Evolutionary conservation across 1,284 basidiomycete genomes (phyloP).

Genomic region (Malassezia yamatoensis): DNA sequence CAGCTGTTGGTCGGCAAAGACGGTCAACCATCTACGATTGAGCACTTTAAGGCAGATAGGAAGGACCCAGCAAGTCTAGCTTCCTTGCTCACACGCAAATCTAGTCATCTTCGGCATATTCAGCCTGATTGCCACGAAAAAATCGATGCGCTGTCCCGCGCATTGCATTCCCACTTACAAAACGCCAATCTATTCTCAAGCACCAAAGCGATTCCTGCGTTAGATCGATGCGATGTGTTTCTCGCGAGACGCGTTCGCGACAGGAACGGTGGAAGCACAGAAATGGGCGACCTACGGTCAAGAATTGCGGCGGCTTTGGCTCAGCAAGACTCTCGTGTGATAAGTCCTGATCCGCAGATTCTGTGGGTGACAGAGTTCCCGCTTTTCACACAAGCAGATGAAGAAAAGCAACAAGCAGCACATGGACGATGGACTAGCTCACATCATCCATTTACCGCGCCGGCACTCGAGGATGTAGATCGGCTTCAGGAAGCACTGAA

Average conservation of each 20-base stretch:
- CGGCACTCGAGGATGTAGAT: slow-evolving; percentile 75
- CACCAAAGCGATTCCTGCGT: slow-evolving; percentile 51
- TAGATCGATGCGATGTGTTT: slow-evolving; percentile 22
- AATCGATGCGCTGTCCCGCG: slow-evolving; percentile 20
- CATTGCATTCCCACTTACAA: slow-evolving; percentile 49
- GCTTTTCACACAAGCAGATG: slow-evolving; percentile 75
- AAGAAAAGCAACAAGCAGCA: slow-evolving; percentile 63
- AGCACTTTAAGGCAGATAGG: slow-evolving; percentile 25
- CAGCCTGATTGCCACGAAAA: background rate
- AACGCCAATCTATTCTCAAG: slow-evolving; percentile 24
- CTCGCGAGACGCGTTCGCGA: slow-evolving; percentile 21
- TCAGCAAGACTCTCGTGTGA: slow-evolving; percentile 53
- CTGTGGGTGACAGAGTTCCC: slow-evolving; percentile 94
- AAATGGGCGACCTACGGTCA: slow-evolving; percentile 64
- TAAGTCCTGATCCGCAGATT: slow-evolving; percentile 61
- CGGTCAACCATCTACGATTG: slow-evolving; percentile 16
- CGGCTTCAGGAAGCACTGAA: slow-evolving; percentile 54
- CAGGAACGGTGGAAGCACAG: slow-evolving; percentile 68
- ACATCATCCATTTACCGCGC: slow-evolving; percentile 92
- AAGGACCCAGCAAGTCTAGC: slow-evolving; percentile 22
- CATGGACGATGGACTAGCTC: slow-evolving; percentile 77
- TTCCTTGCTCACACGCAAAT: slow-evolving; percentile 30
- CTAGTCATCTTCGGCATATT: slow-evolving; percentile 12
- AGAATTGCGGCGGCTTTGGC: slow-evolving; percentile 58
- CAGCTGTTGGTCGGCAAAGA: slow-evolving; percentile 19